Evolutionary conservation across 2,329 filamentous ascomycete species (phyloP), one percentile per base, ranked within the genome.

Genomic region (Ceratocystis lukuohia): DNA sequence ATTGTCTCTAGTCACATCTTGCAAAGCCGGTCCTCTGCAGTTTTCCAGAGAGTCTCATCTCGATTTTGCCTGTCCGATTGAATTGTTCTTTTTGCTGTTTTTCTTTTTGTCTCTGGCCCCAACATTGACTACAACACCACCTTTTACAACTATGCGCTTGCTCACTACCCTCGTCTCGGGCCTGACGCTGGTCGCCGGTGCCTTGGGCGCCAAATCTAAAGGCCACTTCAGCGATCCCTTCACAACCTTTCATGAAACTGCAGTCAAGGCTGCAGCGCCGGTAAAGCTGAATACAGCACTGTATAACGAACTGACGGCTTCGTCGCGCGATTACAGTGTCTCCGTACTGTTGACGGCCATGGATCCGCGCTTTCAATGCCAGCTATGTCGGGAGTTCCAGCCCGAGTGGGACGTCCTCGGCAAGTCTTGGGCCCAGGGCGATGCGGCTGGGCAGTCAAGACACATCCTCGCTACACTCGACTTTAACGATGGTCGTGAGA

Each of bases 341-440:
- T 87, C 86, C 1, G 83, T 99, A 2, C 83, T 99, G 15, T 79
- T 99, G 70, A 99, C 94, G 0, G 94, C 94, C 46, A 77, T 92
- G 72, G 92, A 96, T 70, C 73, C 85, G 41, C 84, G 90, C 67
- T 96, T 89, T 74, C 89, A 88, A 68, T 99, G 94, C 75, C 80
- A 86, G 70, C 80, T 97, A 62, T 99, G 94, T 76, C 83, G 85
- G 64, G 90, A 96, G 65, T 96, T 99, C 75, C 89, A 96, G 75
- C 88, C 92, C 1, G 94, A 99, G 77, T 99, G 91, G 88, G 89
- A 95, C 66, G 76, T 97, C 65, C 78, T 99, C 65, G 84, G 84
- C 65, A 89, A 85, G 76, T 94, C 89, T 77, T 99, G 94, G 94
- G 81, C 81, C 69, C 91, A 88, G 75, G 91, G 89, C 6, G 89